Evolutionary conservation across 2,329 filamentous ascomycete species (phyloP), one percentile per base, ranked within the genome.

Genomic region (Alternaria viburni): DNA sequence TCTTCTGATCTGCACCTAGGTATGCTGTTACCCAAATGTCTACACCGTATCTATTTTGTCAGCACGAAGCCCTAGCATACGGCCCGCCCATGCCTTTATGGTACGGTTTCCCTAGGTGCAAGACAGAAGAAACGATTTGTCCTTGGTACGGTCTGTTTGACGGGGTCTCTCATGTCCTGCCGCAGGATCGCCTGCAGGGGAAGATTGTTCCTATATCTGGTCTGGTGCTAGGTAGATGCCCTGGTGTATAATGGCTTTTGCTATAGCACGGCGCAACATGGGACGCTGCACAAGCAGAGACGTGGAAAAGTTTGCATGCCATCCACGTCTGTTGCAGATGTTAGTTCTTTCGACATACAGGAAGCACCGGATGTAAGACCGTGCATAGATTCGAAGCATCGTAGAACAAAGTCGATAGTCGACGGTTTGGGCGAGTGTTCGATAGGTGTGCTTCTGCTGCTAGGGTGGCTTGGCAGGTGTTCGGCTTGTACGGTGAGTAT

Each of bases 221-320:
- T 19, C 41, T 54, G 49, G 51, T 43, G 50, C 21, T 7, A 13
- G 15, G 43, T 17, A 6, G 15, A 43, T 47, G 55, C 19, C 32
- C 36, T 59, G 15, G 23, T 44, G 55, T 59, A 59, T 59, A 59
- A 54, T 59, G 56, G 28, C 23, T 49, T 32, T 59, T 61, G 54
- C 36, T 61, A 61, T 58, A 61, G 59, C 54, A 23, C n/a, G 50
- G 21, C 51, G 43, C 36, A 25, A 25, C 17, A 60, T 26, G n/a
- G 58, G 58, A 46, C 5, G 44, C 51, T 56, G 28, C 47, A 30
- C 28, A 17, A 28, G 43, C 60, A 51, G 44, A 43, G 13, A 41
- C 49, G 10, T 49, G 17, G 19, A 54, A 26, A 54, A 21, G 60
- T 32, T 59, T 62, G 55, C 32, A 43, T 54, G 23, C 17, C 17